Base-by-base conservation (phyloP, 441 rosid species). In the Euphorbia corollata region DNA sequence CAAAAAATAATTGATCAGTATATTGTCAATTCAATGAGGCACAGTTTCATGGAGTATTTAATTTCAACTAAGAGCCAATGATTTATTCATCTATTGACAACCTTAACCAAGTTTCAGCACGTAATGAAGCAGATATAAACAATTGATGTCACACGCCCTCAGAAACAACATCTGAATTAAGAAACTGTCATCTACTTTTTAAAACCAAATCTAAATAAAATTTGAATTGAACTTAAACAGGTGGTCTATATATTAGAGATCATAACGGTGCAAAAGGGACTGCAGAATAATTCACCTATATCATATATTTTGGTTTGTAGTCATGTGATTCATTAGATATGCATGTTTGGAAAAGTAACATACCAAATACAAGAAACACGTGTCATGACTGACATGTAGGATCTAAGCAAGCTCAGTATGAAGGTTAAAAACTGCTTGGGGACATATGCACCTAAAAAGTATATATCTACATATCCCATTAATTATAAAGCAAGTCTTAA, bases 1-100 rank as follows among this genome's bases (percentile, higher is more conserved):
- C 11, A 53, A 32, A 65, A 63, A 65, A 20, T 69, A 13, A 41
- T 50, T 59, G 18, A 68, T 78, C 71, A 72, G 68, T 34, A 53
- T 72, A 62, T 55, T 68, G n/a, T 34, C 43, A 70, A 36, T 74
- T 18, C 22, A 64, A 61, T 50, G 57, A 38, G 10, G 23, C 30
- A 18, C 19, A 41, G 22, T 55, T 55, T 58, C 60, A 27, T 36
- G 13, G 34, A 27, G 51, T 34, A 60, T 34, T 19, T 48, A 69
- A 54, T 45, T n/a, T 32, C 63, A 71, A 18, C 58, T 10, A 59
- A 34, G 41, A 57, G 8, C 32, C 5, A 76, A 48, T n/a, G 1
- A 15, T 19, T 27, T 3, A 61, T 32, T 24, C 18, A 54, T 47
- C 22, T 38, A 68, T 36, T n/a, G 59, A 60, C 13, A 8, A 63